phyloP scores from a whole-genome alignment of 2,329 filamentous ascomycete species.

The Cladosporium colombiae region DNA sequence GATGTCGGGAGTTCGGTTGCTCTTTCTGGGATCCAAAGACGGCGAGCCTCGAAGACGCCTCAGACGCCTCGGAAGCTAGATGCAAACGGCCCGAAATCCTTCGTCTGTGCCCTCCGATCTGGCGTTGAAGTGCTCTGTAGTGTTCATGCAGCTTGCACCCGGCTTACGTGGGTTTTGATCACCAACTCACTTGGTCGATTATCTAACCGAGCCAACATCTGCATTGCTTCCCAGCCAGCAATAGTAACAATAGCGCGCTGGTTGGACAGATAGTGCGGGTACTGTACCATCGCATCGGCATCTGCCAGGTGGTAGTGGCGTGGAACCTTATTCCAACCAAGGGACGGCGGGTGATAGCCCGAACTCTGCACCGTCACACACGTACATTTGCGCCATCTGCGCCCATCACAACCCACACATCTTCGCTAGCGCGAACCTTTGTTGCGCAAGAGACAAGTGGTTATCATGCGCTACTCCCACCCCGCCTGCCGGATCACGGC shows the following conservation, averaged over 20 bases:
- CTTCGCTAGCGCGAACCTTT: background rate
- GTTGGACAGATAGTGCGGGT: background rate
- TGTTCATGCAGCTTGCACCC: background rate
- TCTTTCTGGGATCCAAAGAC: background rate
- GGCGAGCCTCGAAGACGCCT: background rate
- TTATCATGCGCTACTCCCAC: background rate
- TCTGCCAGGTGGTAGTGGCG: background rate
- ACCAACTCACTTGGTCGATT: background rate
- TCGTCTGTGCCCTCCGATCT: background rate
- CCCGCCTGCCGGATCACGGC: background rate
- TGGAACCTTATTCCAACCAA: constrained; percentile 1
- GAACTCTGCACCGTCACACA: background rate
- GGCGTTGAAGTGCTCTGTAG: background rate
- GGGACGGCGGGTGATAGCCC: background rate
- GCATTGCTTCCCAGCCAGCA: background rate
- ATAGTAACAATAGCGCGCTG: background rate
- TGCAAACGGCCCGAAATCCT: background rate
- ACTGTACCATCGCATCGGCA: background rate
- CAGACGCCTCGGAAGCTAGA: background rate
- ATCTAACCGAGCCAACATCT: background rate
- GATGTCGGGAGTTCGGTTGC: background rate
- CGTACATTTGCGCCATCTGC: background rate
- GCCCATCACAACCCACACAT: constrained; percentile 1
- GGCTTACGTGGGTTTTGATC: background rate
- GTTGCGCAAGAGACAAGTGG: background rate